Evolutionary conservation across 2,329 filamentous ascomycete species (phyloP).

Genomic region (Aspergillus clavatus): DNA sequence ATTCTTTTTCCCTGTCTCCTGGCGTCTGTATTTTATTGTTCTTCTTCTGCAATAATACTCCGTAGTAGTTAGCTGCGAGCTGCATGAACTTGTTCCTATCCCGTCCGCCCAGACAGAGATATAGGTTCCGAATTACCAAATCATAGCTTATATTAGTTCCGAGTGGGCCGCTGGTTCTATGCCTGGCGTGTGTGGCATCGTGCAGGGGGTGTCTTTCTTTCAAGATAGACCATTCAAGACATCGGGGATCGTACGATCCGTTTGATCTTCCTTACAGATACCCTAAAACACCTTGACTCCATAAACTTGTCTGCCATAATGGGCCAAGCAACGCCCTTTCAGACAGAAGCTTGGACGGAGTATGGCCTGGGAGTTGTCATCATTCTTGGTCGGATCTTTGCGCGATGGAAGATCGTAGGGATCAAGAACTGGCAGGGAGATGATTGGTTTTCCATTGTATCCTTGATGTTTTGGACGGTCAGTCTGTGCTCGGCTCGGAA

Average conservation of each 20-base stretch:
- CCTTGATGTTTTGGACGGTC: conserved; percentile 39
- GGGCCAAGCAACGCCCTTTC: conserved; percentile 34
- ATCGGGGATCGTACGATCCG: not conserved
- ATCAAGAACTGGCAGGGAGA: conserved; percentile 42
- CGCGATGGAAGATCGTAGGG: conserved; percentile 38
- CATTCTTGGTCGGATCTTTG: conserved; percentile 38
- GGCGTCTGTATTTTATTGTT: no score
- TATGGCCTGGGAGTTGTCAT: conserved; percentile 39
- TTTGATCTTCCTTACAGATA: not conserved
- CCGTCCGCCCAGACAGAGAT: no score
- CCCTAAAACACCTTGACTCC: not conserved
- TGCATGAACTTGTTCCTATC: no score
- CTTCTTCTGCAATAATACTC: no score
- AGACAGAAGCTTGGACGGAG: conserved; percentile 43
- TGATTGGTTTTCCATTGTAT: conserved; percentile 39
- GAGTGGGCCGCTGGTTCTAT: no score
- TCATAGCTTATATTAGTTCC: no score
- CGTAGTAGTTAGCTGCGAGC: no score
- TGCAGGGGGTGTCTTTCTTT: not conserved
- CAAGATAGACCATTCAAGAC: not conserved
- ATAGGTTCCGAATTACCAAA: no score
- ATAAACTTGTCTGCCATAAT: not conserved
- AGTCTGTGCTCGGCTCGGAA: no score
- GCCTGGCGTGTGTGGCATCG: not conserved
- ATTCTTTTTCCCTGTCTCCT: no score